phyloP scores from a whole-genome alignment of 2,329 filamentous ascomycete genomes.

The Colletotrichum sojae region DNA sequence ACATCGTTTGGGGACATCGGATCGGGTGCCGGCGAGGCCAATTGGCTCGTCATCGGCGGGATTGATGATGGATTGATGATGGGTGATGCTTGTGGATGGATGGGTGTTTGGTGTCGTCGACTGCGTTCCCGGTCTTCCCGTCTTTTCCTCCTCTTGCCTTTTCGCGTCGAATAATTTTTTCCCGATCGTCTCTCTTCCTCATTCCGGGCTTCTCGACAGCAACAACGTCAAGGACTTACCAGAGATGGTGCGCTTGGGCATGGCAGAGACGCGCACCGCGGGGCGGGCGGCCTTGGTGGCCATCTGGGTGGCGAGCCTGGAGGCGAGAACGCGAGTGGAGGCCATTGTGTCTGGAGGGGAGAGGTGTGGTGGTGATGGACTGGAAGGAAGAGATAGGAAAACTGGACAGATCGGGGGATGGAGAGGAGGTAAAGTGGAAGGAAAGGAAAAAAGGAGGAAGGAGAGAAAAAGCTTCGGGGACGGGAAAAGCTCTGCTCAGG shows the following conservation, averaged over 20 bases:
- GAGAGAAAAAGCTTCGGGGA: constrained; percentile 52
- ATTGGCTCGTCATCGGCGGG: constrained; percentile 48
- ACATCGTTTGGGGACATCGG: constrained; percentile 22
- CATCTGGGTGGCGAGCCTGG: constrained; percentile 83
- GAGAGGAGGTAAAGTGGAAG: constrained; percentile 57
- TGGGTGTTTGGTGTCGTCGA: constrained; percentile 5
- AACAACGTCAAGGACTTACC: constrained; percentile 65
- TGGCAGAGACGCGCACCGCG: constrained; percentile 75
- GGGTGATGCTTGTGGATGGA: constrained; percentile 5
- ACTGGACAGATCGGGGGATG: constrained; percentile 45
- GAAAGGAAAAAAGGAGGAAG: constrained; percentile 58
- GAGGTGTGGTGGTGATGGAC: constrained; percentile 53
- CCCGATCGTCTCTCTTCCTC: constrained; percentile 4
- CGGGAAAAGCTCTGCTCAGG: constrained; percentile 48
- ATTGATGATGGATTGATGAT: constrained; percentile 31
- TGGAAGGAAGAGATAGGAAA: constrained; percentile 43
- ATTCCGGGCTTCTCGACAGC: constrained; percentile 18
- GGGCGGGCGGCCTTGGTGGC: constrained; percentile 82
- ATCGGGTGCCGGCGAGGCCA: constrained; percentile 45
- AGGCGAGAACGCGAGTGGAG: constrained; percentile 82
- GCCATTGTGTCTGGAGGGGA: constrained; percentile 79
- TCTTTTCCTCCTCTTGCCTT: constrained; percentile 29
- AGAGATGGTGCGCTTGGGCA: constrained; percentile 83
- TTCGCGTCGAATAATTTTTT: constrained; percentile 16
- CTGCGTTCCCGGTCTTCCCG: constrained; percentile 9